A percentile compares a stretch with the other conserved stretches of the same genome.
These are phyloP conservation scores for Suillus subalutaceus DNA, from an alignment of 768 basidiomycete genomes.

Conservation along the genomic window DNA sequence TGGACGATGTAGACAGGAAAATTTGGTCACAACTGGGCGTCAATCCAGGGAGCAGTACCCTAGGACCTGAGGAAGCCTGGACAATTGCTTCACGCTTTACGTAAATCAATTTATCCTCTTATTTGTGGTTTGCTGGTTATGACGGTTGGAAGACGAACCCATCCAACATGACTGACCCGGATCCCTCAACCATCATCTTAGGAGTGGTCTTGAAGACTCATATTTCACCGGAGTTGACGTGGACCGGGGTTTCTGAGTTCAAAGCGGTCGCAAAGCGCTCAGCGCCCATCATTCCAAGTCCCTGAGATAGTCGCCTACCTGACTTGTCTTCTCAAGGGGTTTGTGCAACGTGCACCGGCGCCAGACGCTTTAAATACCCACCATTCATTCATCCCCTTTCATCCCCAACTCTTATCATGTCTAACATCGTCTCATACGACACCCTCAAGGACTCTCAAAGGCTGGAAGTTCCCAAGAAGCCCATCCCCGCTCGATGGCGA, in stretches of 20 bases:
- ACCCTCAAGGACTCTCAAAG: not conserved
- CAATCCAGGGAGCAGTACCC: too few species aligned
- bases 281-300: not conserved
- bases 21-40: not conserved
- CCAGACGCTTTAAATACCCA: not conserved
- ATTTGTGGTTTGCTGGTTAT: not conserved
- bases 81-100: too few species aligned
- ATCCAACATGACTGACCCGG: not conserved
- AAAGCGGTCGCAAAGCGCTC: not conserved
- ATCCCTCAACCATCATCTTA: not conserved
- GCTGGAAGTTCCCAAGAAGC: not conserved
- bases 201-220: not conserved
- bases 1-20: not conserved
- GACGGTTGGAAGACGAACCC: not conserved
- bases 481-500: not conserved
- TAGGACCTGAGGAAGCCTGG: too few species aligned
- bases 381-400: not conserved
- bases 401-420: not conserved
- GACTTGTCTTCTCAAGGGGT: not conserved
- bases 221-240: not conserved
- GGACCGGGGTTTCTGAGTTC: not conserved
- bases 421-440: not conserved
- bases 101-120: not conserved
- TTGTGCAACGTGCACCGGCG: not conserved
- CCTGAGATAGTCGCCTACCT: not conserved